Evolutionary conservation across 495 filamentous ascomycete genomes (phyloP).

Genomic region (Trichodelitschia bisporula): DNA sequence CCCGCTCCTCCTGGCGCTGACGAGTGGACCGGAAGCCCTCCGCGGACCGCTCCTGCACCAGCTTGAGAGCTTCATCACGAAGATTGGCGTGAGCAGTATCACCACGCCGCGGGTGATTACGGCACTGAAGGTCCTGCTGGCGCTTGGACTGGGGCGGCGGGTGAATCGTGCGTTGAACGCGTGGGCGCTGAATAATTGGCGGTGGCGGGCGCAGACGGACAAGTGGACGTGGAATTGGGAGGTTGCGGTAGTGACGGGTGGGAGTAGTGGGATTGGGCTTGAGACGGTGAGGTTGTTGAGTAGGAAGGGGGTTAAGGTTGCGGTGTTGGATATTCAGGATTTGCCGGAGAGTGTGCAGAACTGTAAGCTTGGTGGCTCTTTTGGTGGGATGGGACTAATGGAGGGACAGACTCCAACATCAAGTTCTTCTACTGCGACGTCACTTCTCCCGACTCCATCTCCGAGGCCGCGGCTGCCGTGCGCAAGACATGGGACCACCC

Average conservation of each 20-base stretch:
- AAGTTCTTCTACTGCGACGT: constrained; percentile 27
- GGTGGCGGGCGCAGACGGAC: constrained; percentile 11
- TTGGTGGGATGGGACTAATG: constrained; percentile 2
- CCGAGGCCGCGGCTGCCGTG: constrained; percentile 20
- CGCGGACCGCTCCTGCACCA: neutral
- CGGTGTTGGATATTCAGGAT: constrained; percentile 15
- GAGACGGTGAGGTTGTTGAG: constrained; percentile 23
- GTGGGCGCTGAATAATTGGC: constrained; percentile 25
- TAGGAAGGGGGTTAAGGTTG: constrained; percentile 21
- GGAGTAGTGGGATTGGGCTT: constrained; percentile 30
- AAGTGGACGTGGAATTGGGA: constrained; percentile 23
- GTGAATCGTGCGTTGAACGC: constrained; percentile 19
- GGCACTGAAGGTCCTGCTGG: constrained; percentile 2
- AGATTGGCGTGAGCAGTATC: too few species aligned
- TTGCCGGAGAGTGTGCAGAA: constrained; percentile 6
- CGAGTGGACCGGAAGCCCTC: neutral
- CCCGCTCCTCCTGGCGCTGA: neutral
- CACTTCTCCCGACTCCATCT: constrained; percentile 22
- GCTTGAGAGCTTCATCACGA: neutral
- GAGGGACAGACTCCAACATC: constrained; percentile 9
- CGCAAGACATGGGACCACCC: constrained; percentile 23
- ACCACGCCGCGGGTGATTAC: neutral
- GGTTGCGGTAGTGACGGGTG: constrained; percentile 31
- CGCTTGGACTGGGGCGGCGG: constrained; percentile 17
- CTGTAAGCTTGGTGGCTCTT: constrained; percentile 4